Percentiles rank a stretch among this genome's conserved stretches.
Conservation (phyloP, 2,329 filamentous ascomycete genomes). For the Cladosporium austrohemisphaericum region DNA sequence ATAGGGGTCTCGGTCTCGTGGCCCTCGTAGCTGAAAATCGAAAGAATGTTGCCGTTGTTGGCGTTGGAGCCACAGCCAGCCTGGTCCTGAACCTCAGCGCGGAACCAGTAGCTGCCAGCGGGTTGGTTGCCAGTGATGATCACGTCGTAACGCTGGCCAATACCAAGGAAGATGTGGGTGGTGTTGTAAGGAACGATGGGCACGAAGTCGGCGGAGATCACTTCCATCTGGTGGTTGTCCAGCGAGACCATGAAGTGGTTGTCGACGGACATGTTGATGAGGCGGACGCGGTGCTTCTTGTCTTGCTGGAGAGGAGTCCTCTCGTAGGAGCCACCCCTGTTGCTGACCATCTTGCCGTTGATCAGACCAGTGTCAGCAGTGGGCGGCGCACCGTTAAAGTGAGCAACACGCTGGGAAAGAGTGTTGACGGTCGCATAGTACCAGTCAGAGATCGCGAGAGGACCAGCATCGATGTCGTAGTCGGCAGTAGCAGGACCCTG, state of each 20-base stretch:
- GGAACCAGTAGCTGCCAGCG: slow-evolving; percentile 36
- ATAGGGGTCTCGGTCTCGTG: slow-evolving; percentile 28
- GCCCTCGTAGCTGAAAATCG: slow-evolving; percentile 41
- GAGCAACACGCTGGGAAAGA: slow-evolving; percentile 30
- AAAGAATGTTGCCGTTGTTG: slow-evolving; percentile 30
- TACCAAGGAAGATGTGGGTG: slow-evolving; percentile 32
- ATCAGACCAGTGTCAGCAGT: slow-evolving; percentile 51
- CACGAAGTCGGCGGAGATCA: slow-evolving; percentile 27
- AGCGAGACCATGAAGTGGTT: slow-evolving; percentile 41
- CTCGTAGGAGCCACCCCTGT: slow-evolving; percentile 29
- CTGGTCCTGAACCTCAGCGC: slow-evolving; percentile 36
- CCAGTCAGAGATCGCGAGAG: slow-evolving; percentile 61
- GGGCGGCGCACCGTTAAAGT: slow-evolving; percentile 30
- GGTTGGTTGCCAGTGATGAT: slow-evolving; percentile 37
- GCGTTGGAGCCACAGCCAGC: slow-evolving; percentile 40
- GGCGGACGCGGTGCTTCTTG: slow-evolving; percentile 41
- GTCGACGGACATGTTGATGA: slow-evolving; percentile 47
- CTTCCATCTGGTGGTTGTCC: slow-evolving; percentile 34
- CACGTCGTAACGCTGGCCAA: slow-evolving; percentile 42
- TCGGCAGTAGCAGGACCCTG: slow-evolving; percentile 57
- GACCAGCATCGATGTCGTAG: slow-evolving; percentile 62
- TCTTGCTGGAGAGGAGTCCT: slow-evolving; percentile 35
- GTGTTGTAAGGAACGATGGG: slow-evolving; percentile 35
- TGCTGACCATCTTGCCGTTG: slow-evolving; percentile 39
- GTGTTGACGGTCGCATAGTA: slow-evolving; percentile 29